These are phyloP conservation scores for Plantago major DNA, from an alignment of 257 asterid genomes.

Conservation along the genomic window DNA sequence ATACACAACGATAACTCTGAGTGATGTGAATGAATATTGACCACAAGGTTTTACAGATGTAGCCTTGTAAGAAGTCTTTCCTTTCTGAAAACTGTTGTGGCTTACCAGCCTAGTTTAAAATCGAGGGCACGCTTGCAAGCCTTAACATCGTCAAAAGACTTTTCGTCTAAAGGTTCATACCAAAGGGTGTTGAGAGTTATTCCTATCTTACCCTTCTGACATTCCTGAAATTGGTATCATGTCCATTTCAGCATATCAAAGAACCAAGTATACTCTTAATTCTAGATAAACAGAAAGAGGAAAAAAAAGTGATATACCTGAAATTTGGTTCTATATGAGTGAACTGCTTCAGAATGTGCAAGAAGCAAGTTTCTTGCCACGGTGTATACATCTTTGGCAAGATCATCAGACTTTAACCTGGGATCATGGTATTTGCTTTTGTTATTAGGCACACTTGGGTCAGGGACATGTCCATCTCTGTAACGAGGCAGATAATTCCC, in stretches of 20 bases:
- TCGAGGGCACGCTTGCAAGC: conserved; percentile 36
- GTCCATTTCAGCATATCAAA: not conserved
- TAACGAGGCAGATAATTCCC: conserved; percentile 21
- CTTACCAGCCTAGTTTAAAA: conserved; percentile 32
- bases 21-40: too few relatives aligned
- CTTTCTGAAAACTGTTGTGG: not conserved
- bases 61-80: too few relatives aligned
- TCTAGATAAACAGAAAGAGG: too few relatives aligned
- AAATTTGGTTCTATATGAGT: conserved; percentile 30
- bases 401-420: conserved; percentile 11
- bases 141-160: conserved; percentile 17
- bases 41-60: too few relatives aligned
- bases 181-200: conserved; percentile 40
- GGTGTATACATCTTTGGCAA: conserved; percentile 40
- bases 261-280: not conserved
- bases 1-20: not conserved
- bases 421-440: not conserved
- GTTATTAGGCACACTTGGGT: not conserved
- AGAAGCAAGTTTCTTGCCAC: conserved; percentile 44
- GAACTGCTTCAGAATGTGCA: conserved; percentile 41
- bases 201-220: conserved; percentile 51
- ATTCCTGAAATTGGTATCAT: conserved; percentile 17
- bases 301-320: conserved; percentile 22
- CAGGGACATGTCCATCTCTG: conserved; percentile 21
- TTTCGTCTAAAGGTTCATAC: conserved; percentile 38